Percentiles rank a stretch among this genome's conserved stretches.
These are phyloP conservation scores for Hibiscus syriacus DNA, from an alignment of 345 rosid genomes.

Conservation along the genomic window DNA sequence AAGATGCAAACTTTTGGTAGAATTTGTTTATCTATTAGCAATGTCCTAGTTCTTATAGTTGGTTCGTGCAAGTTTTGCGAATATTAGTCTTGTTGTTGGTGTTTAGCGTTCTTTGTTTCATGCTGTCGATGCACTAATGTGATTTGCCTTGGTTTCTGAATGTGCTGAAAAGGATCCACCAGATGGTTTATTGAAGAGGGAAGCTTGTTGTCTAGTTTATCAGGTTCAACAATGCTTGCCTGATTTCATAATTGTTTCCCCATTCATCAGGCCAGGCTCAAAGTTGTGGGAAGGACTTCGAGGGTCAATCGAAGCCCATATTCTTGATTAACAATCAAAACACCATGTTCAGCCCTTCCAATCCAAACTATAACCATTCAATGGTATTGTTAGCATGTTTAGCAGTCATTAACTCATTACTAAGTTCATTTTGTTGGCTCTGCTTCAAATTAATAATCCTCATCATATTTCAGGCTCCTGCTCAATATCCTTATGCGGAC, in stretches of 20 bases:
- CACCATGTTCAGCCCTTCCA: conserved; percentile 33
- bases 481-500: conserved; percentile 42
- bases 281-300: conserved; percentile 27
- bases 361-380: conserved; percentile 30
- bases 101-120: neutral
- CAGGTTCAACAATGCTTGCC: neutral
- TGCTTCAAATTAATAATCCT: neutral
- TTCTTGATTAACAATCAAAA: conserved; percentile 33
- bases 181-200: neutral
- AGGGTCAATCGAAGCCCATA: conserved; percentile 27
- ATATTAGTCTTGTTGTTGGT: neutral
- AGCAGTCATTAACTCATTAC: neutral
- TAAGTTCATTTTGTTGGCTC: conserved; percentile 3
- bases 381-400: conserved; percentile 21
- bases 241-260: neutral
- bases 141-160: neutral
- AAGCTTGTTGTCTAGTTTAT: neutral
- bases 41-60: neutral
- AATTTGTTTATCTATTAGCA: neutral
- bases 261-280: conserved; percentile 37
- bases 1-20: neutral
- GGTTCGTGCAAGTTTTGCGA: neutral
- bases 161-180: neutral
- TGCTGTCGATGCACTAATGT: neutral
- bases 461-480: conserved; percentile 29